phyloP scores from a whole-genome alignment of 106 monocot species.

The Dendrobium nobile region DNA sequence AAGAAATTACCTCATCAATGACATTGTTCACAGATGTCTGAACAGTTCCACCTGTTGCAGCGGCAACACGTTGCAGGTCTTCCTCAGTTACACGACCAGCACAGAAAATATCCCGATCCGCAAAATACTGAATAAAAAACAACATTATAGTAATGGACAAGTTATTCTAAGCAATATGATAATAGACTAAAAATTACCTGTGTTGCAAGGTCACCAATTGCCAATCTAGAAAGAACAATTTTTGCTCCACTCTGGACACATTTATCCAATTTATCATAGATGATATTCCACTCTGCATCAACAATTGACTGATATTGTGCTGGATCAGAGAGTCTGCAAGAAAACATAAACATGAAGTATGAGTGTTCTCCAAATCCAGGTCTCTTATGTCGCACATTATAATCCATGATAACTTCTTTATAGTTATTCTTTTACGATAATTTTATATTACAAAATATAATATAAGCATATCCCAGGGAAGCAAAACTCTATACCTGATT shows the following conservation, averaged over 20 bases:
- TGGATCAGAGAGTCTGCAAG: slow-evolving; percentile 77
- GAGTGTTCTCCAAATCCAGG: neutral
- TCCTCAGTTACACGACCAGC: slow-evolving; percentile 98
- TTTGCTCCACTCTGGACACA: slow-evolving; percentile 92
- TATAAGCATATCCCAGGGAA: neutral
- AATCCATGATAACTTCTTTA: neutral
- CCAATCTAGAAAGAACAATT: slow-evolving; percentile 88
- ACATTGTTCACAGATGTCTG: slow-evolving; percentile 97
- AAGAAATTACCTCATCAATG: slow-evolving; percentile 67
- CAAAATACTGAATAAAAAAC: slow-evolving; percentile 73
- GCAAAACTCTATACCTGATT: slow-evolving; percentile 50
- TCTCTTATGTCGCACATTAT: neutral
- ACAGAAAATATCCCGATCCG: slow-evolving; percentile 97
- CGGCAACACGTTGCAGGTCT: slow-evolving; percentile 87
- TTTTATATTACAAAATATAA: neutral
- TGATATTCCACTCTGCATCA: slow-evolving; percentile 99
- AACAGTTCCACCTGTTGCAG: slow-evolving; percentile 93
- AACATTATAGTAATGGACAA: neutral
- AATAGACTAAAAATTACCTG: slow-evolving; percentile 36
- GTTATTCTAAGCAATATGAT: neutral
- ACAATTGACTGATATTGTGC: slow-evolving; percentile 98
- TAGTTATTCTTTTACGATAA: neutral
- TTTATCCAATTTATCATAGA: slow-evolving; percentile 98
- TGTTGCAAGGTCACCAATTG: slow-evolving; percentile 98
- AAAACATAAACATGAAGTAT: neutral